Base-by-base conservation (phyloP, 140 eudicot genomes). In the Oenanthe javanica region DNA sequence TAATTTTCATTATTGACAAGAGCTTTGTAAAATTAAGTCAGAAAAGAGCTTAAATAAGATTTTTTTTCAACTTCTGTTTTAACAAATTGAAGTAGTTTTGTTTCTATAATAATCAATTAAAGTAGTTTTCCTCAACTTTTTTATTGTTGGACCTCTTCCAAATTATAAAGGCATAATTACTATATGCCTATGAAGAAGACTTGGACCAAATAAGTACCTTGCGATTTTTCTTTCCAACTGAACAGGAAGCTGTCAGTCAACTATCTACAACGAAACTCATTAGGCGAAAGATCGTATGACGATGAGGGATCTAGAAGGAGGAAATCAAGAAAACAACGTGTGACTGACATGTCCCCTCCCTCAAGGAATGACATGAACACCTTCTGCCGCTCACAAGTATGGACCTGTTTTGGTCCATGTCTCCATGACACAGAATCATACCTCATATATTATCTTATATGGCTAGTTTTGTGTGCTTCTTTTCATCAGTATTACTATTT, bases 361-460 rank as follows among this genome's bases (percentile, higher is more conserved):
- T 87, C 97, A 80, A 92, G 86, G 89, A 89, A 92, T 80, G 97
- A 90, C 84, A 88, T 84, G 76, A 89, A 80, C 81, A 79, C 75
- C 80, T 82, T 83, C 63, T 93, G 91, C 9, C 97, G 97, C 43
- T 89, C 97, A 80, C 97, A 92, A 85, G 99, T 92, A 87, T 77
- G 86, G 72, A 50, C 43, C 52, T 72, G 47, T 78, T 38, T 82
- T 84, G 67, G 55, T 81, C 51, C 50, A 47, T 55, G 67, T 78
- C 42, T 64, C 51, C 40, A 61, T 55, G 67, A 47, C 47, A 52
- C 47, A 64, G 8, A 69, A 55, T 80, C 61, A 63, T 79, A 42
- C 57, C 55, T 54, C 31, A 27, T 52, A 18, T 74, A 5, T 48
- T 27, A 49, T 63, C 6, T 49, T 75, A 50, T 25, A 23, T 57